Base-by-base conservation (phyloP, 768 basidiomycete genomes). In the Mycena galericulata region DNA sequence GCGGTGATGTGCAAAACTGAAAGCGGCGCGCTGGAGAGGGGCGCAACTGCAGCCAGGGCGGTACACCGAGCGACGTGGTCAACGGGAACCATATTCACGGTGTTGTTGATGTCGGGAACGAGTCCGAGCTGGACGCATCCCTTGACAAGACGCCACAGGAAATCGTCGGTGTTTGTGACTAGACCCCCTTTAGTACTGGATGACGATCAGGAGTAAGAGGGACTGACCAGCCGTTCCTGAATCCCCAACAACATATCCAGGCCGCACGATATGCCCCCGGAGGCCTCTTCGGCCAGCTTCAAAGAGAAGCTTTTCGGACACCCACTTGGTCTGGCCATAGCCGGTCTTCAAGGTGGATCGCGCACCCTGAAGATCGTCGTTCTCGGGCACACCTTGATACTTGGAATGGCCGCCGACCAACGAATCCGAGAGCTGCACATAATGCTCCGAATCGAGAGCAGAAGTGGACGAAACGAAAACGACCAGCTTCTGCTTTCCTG, bases 81-180 rank as follows among this genome's bases (percentile, higher is more conserved):
- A 41, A 99, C 98, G 0, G 98, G 98, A 10, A 97, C 95, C 92
- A 98, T 97, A 81, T 99, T 99, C 75, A 99, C 87, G 1, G 95
- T 92, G 80, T 99, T 99, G 84, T 98, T 96, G 79, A 99, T 98
- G 76, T 99, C 95, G 12, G 98, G 98, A 3, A 96, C 91, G 43
- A 95, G 87, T 1, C 97, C 97, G n/a, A 99, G 90, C 77, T 99
- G 98, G 40, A 98, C 86, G 76, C 96, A 98, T n/a, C 98, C 98
- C 79, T 99, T 99, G 76, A 98, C 94, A 79, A 99, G 83, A 4
- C 98, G 89, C 97, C 97, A 99, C 62, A 99, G 89, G 80, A 99
- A 99, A 78, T 99, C 98, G 73, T 99, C 97, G 36, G 98, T 99
- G 81, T 99, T 99, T 15, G 97, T 98, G 4, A 98, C 97, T 95